Conservation (phyloP, 2,329 filamentous ascomycete species). For the Fusarium multiceps region DNA sequence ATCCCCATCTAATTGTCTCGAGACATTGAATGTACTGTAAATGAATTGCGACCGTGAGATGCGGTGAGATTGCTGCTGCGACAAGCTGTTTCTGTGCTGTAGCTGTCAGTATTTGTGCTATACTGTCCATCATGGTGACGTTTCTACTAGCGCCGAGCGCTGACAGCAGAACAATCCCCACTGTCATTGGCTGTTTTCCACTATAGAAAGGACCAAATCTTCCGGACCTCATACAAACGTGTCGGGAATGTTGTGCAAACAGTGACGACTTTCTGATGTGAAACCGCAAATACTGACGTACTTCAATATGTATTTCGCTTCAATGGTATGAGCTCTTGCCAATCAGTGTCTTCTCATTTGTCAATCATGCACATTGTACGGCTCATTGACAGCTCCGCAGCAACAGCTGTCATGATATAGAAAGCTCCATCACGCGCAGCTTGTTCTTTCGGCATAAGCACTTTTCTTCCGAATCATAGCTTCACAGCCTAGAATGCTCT, state of each 20-base stretch:
- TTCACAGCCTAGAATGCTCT: constrained; percentile 15
- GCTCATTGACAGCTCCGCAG: background rate
- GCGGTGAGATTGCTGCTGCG: background rate
- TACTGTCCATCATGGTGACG: constrained; percentile 21
- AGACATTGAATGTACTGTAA: background rate
- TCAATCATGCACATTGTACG: background rate
- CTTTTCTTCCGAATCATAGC: rapidly evolving
- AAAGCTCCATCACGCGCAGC: background rate
- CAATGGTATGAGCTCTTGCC: background rate
- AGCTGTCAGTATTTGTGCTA: background rate
- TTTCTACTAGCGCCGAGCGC: background rate
- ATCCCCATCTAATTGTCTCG: rapidly evolving
- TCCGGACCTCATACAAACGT: background rate
- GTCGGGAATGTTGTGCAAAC: background rate
- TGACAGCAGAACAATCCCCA: background rate
- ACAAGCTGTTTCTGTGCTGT: background rate
- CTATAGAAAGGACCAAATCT: constrained; percentile 5
- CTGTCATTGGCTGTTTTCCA: background rate
- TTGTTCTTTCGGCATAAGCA: background rate
- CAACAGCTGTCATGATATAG: background rate
- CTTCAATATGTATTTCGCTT: background rate
- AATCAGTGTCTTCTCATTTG: background rate
- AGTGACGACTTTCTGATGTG: constrained; percentile 23
- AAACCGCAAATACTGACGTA: background rate
- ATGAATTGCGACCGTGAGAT: background rate